Percentiles rank a stretch among this genome's conserved stretches.
Conservation (phyloP, 1,284 basidiomycete species). For the Ganoderma leucocontextum region DNA sequence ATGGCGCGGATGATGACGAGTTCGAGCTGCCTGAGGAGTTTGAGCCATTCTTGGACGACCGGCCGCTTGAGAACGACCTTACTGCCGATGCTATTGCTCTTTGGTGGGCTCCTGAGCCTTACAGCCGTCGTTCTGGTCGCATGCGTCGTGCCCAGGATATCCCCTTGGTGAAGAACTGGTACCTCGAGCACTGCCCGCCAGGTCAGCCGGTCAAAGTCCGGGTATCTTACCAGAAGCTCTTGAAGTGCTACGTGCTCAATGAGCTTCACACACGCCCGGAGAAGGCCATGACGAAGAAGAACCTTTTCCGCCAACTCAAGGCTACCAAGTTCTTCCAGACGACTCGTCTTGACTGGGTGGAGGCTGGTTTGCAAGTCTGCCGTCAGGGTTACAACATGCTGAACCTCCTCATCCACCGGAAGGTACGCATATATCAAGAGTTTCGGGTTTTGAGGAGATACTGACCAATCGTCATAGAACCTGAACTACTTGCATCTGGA, state of each 20-base stretch:
- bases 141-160: conserved; percentile 96
- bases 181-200: conserved; percentile 97
- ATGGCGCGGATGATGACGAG: conserved; percentile 85
- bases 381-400: conserved; percentile 99
- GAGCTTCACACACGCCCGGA: conserved; percentile 89
- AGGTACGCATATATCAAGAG: conserved; percentile 56
- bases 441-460: not conserved
- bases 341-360: conserved; percentile 98
- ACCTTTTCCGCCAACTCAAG: conserved; percentile 94
- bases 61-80: conserved; percentile 87
- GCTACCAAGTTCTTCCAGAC: conserved; percentile 99
- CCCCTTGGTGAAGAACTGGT: conserved; percentile 97
- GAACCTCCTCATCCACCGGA: conserved; percentile 98
- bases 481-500: conserved; percentile 95
- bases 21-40: conserved; percentile 89
- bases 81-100: conserved; percentile 97
- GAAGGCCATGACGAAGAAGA: conserved; percentile 98
- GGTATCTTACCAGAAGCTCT: conserved; percentile 98
- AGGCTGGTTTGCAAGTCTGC: conserved; percentile 98
- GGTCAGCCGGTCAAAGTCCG: conserved; percentile 97
- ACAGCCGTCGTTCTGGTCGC: conserved; percentile 90
- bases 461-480: conserved; percentile 61
- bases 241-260: conserved; percentile 97
- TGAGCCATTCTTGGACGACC: conserved; percentile 85
- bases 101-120: conserved; percentile 99